phyloP scores from a whole-genome alignment of 257 asterid genomes.

The Pogostemon cablin region DNA sequence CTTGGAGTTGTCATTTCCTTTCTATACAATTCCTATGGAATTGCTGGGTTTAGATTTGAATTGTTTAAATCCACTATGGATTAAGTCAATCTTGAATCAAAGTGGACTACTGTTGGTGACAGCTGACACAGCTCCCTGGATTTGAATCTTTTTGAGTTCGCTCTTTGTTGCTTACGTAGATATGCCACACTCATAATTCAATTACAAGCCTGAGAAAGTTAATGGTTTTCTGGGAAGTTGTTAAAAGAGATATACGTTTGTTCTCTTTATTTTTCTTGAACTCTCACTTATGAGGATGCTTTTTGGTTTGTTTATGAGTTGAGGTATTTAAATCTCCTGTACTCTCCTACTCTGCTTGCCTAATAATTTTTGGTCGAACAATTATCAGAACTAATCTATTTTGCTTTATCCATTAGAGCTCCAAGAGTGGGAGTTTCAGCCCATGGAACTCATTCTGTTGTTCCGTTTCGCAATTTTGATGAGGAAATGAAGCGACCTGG shows the following conservation, averaged over 20 bases:
- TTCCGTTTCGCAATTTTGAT: constrained; percentile 95
- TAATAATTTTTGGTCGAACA: background rate
- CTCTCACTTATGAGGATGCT: background rate
- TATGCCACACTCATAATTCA: background rate
- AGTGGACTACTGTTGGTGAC: constrained; percentile 7
- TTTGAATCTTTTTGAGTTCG: background rate
- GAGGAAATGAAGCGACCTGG: constrained; percentile 86
- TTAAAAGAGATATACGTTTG: background rate
- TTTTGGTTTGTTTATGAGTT: background rate
- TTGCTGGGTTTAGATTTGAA: background rate
- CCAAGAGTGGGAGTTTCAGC: constrained; percentile 62
- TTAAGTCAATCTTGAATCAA: background rate
- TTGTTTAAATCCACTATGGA: background rate
- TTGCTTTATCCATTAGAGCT: constrained; percentile 42
- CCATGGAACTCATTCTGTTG: constrained; percentile 68
- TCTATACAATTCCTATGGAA: background rate
- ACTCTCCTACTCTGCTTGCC: constrained; percentile 15
- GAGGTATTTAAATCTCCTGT: background rate
- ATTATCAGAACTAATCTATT: constrained; percentile 12
- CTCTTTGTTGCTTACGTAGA: background rate
- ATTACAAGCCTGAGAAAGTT: background rate
- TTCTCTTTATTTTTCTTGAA: background rate
- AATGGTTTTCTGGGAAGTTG: constrained; percentile 9
- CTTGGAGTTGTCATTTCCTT: background rate
- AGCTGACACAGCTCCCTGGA: background rate